These are phyloP conservation scores for Saccharomycopsis synnaedendra DNA, from an alignment of 805 yeast species.

Conservation along the genomic window DNA sequence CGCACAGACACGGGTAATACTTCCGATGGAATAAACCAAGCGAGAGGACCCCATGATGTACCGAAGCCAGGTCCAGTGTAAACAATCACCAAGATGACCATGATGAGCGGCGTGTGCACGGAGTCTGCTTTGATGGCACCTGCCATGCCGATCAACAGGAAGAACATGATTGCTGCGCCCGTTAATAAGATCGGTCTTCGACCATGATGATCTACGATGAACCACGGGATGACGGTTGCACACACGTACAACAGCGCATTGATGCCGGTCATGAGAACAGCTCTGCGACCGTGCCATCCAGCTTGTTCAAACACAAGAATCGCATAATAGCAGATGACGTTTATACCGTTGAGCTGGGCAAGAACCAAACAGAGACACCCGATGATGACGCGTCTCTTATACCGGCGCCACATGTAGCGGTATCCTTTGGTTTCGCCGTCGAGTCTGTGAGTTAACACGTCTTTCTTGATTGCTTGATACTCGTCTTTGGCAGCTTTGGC, in stretches of 20 bases:
- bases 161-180: constrained; percentile 75
- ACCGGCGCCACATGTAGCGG: constrained; percentile 62
- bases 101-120: constrained; percentile 50
- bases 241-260: constrained; percentile 48
- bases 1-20: constrained; percentile 76
- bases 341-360: constrained; percentile 91
- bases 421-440: constrained; percentile 73
- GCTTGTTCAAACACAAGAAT: constrained; percentile 92
- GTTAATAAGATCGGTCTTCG: constrained; percentile 70
- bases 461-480: constrained; percentile 72
- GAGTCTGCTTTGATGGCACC: constrained; percentile 42
- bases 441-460: constrained; percentile 59
- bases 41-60: constrained; percentile 89
- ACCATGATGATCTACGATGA: constrained; percentile 84
- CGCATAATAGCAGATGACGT: constrained; percentile 86
- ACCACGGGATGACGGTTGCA: constrained; percentile 85
- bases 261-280: constrained; percentile 84
- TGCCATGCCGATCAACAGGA: constrained; percentile 55
- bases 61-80: constrained; percentile 78
- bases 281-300: constrained; percentile 85
- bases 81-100: constrained; percentile 64
- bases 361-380: constrained; percentile 88
- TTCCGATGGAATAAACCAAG: constrained; percentile 83
- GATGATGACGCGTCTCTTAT: constrained; percentile 66
- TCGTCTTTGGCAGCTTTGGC: constrained; percentile 60